A percentile compares a stretch with the other conserved stretches of the same genome.
Evolutionary conservation across 495 filamentous ascomycete genomes (phyloP).

Genomic region (Aspergillus avenaceus): DNA sequence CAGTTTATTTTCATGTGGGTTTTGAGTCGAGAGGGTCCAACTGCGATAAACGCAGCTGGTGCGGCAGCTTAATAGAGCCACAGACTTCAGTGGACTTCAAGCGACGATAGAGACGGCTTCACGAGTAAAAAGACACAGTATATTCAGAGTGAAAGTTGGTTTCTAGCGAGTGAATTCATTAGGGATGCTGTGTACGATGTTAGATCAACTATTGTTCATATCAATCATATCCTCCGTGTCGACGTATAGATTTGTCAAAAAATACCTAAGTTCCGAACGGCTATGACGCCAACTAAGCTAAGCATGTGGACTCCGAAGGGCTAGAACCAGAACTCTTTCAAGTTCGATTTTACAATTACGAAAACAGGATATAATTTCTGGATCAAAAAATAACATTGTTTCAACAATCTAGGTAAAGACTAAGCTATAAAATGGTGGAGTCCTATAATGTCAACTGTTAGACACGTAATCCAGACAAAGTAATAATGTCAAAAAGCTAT

Average conservation of each 20-base stretch:
- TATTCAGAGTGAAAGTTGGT: background rate
- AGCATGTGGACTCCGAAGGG: too few relatives aligned
- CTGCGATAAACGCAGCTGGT: conserved; percentile 14
- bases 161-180: conserved; percentile 3
- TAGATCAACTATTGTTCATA: conserved; percentile 16
- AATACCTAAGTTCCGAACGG: too few relatives aligned
- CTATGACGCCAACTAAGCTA: background rate
- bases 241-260: too few relatives aligned
- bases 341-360: too few relatives aligned
- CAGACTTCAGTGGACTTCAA: conserved; percentile 5
- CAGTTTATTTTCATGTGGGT: conserved; percentile 96
- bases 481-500: conserved; percentile 14
- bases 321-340: too few relatives aligned
- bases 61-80: conserved; percentile 24
- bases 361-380: too few relatives aligned
- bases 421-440: too few relatives aligned
- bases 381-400: background rate
- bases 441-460: conserved; percentile 20
- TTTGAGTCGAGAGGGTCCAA: conserved; percentile 57
- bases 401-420: too few relatives aligned
- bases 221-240: too few relatives aligned
- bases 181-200: conserved; percentile 8
- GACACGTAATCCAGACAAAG: conserved; percentile 19
- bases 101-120: conserved; percentile 28
- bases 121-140: conserved; percentile 9